phyloP scores from a whole-genome alignment of 2,329 filamentous ascomycete genomes.

The Monilinia fructigena region DNA sequence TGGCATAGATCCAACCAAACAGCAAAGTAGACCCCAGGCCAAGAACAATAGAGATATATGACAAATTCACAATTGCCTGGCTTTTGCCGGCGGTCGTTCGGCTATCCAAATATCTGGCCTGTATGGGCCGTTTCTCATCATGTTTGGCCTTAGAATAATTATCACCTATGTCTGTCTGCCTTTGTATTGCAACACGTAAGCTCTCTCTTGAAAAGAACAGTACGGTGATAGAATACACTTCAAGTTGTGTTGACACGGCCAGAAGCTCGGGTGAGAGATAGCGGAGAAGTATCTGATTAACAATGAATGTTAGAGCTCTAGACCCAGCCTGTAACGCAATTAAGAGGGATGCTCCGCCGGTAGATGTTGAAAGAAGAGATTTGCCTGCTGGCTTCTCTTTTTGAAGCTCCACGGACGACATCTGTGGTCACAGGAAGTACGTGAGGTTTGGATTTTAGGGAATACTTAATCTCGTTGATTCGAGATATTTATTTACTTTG shows the following conservation, averaged over 20 bases:
- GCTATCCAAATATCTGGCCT: conserved; percentile 11
- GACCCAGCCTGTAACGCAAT: conserved; percentile 86
- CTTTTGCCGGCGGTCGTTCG: conserved; percentile 44
- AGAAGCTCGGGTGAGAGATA: conserved; percentile 82
- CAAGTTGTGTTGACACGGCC: conserved; percentile 83
- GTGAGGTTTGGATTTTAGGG: not conserved
- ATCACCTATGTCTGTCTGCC: conserved; percentile 53
- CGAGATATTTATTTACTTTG: conserved; percentile 2
- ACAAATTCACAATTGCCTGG: conserved; percentile 84
- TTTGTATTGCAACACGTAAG: conserved; percentile 84
- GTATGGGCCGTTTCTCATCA: not conserved
- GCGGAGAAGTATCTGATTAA: conserved; percentile 88
- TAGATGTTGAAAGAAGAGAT: conserved; percentile 28
- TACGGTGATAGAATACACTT: conserved; percentile 89
- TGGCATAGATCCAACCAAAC: conserved; percentile 67
- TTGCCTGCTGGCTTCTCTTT: conserved; percentile 10
- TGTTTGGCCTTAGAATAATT: conserved; percentile 19
- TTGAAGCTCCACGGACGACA: not conserved
- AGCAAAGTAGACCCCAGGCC: conserved; percentile 63
- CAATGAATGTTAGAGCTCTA: conserved; percentile 82
- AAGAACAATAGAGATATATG: conserved; percentile 72
- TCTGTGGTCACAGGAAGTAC: not conserved
- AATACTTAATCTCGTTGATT: not conserved
- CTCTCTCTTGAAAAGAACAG: conserved; percentile 93
- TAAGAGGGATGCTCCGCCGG: conserved; percentile 47